Conservation (phyloP, 257 asterid species). For the Jasminum sambac region DNA sequence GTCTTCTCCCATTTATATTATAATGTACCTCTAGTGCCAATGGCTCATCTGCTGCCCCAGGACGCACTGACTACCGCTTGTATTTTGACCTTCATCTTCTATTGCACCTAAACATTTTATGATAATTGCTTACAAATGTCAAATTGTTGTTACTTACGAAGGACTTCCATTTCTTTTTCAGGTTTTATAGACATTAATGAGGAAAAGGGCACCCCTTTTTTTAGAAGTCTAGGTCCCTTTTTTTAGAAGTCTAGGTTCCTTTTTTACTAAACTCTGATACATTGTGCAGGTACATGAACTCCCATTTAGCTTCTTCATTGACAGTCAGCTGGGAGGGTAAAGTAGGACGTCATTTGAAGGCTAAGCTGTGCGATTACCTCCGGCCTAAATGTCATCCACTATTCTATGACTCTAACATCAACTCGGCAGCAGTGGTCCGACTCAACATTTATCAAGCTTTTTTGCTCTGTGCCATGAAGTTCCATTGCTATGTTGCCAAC, state of each 20-base stretch:
- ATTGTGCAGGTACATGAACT: constrained; percentile 57
- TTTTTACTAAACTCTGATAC: constrained; percentile 14
- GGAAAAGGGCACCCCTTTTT: constrained; percentile 1
- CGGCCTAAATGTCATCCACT: constrained; percentile 83
- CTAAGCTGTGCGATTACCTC: constrained; percentile 55
- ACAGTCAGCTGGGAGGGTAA: constrained; percentile 57
- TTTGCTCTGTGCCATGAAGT: constrained; percentile 86
- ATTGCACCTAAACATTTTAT: background rate
- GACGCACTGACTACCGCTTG: background rate
- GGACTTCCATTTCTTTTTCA: background rate
- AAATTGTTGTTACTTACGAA: background rate
- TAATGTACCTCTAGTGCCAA: background rate
- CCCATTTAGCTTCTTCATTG: constrained; percentile 66
- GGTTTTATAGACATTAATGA: background rate
- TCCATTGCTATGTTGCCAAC: constrained; percentile 51
- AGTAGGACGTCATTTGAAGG: constrained; percentile 49
- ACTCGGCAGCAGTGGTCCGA: constrained; percentile 72
- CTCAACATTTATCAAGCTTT: constrained; percentile 83
- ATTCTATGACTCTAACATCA: constrained; percentile 80
- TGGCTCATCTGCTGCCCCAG: background rate
- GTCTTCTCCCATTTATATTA: background rate
- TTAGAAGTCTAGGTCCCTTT: background rate
- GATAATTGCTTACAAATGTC: background rate
- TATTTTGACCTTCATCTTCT: background rate
- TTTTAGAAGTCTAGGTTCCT: constrained; percentile 3